phyloP scores from a whole-genome alignment of 2,329 filamentous ascomycete species.

The Fusarium sp. region DNA sequence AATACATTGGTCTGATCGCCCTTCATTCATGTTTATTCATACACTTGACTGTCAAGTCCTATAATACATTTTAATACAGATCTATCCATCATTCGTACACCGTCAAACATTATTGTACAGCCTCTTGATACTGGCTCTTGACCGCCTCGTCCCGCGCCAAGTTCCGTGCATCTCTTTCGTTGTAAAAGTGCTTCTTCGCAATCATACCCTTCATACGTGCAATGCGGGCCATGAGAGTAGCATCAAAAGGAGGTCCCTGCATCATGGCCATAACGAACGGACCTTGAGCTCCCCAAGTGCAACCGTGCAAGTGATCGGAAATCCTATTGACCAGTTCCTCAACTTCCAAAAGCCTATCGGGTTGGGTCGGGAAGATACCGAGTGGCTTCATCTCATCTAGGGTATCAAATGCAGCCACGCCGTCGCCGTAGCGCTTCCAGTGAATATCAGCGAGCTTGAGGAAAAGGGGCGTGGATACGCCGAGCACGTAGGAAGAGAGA shows the following conservation, averaged over 20 bases:
- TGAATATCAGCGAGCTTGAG: conserved; percentile 71
- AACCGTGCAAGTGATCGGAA: conserved; percentile 50
- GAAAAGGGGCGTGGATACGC: conserved; percentile 76
- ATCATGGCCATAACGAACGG: conserved; percentile 55
- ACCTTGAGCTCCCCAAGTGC: conserved; percentile 52
- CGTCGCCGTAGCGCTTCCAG: conserved; percentile 71
- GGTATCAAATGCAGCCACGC: conserved; percentile 63
- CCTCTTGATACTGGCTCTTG: background rate
- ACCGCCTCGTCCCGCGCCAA: background rate
- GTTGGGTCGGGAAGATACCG: conserved; percentile 68
- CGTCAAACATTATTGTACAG: conserved; percentile 1
- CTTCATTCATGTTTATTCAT: background rate
- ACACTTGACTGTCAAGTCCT: background rate
- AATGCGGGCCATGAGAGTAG: conserved; percentile 41
- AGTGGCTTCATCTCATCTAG: conserved; percentile 74
- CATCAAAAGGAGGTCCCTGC: conserved; percentile 52
- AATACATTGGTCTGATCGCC: background rate
- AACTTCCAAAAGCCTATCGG: conserved; percentile 49
- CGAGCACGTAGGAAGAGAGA: conserved; percentile 76
- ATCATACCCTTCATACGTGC: conserved; percentile 8
- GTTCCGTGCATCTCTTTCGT: background rate
- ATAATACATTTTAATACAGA: conserved; percentile 12
- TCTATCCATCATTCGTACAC: background rate
- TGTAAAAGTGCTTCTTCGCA: conserved; percentile 13
- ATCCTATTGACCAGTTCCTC: conserved; percentile 46